Evolutionary conservation across 768 basidiomycete species (phyloP).

Genomic region (Amanita brunnescens): DNA sequence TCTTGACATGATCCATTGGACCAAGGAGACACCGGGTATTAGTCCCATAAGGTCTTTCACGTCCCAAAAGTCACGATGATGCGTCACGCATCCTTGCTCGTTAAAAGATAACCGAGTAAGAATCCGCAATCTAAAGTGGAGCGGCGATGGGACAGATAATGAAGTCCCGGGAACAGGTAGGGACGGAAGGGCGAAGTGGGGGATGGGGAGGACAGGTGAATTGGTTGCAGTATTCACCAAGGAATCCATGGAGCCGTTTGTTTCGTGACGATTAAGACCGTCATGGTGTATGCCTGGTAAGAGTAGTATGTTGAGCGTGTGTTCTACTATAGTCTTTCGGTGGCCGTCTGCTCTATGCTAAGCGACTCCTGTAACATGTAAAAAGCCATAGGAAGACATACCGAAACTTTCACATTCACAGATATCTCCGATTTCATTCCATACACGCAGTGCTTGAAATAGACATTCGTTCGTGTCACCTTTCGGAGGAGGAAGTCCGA

Average conservation of each 20-base stretch:
- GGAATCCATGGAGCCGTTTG: conserved; percentile 27
- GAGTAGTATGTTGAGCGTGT: conserved; percentile 68
- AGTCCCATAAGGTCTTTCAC: conserved; percentile 69
- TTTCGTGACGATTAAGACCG: conserved; percentile 24
- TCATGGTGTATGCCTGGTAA: conserved; percentile 63
- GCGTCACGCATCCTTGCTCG: conserved; percentile 71
- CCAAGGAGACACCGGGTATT: conserved; percentile 56
- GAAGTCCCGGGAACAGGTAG: conserved; percentile 53
- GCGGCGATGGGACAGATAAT: conserved; percentile 51
- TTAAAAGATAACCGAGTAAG: conserved; percentile 71
- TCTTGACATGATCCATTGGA: conserved; percentile 62
- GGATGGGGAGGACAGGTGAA: conserved; percentile 22
- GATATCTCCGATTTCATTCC: conserved; percentile 69
- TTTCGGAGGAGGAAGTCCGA: conserved; percentile 34
- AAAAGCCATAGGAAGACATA: conserved; percentile 17
- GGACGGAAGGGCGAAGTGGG: conserved; percentile 33
- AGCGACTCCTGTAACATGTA: neutral
- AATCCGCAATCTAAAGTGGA: conserved; percentile 67
- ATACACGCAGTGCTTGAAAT: conserved; percentile 58
- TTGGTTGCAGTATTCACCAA: conserved; percentile 23
- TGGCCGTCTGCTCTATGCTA: conserved; percentile 47
- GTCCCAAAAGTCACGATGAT: conserved; percentile 79
- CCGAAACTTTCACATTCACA: conserved; percentile 78
- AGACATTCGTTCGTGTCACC: conserved; percentile 29
- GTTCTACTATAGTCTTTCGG: conserved; percentile 66